Conservation (phyloP, 164 flowering plant species). For the Cinnamomum chago region DNA sequence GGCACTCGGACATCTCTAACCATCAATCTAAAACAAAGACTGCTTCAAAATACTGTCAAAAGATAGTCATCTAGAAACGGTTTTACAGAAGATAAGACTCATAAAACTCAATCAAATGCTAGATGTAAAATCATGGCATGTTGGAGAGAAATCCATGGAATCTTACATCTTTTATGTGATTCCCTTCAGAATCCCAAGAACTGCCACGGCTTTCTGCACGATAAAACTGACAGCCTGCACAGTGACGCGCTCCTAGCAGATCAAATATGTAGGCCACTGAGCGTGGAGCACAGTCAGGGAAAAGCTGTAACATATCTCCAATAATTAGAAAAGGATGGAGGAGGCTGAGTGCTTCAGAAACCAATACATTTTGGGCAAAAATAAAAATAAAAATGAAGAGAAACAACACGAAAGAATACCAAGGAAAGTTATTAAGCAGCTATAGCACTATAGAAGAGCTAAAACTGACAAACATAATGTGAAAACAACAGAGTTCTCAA, state of each 20-base stretch:
- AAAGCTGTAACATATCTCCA: slow-evolving; percentile 52
- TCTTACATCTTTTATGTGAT: slow-evolving; percentile 77
- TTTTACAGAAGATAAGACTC: too few species aligned
- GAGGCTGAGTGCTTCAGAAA: background rate
- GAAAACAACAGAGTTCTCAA: background rate
- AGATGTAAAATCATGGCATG: background rate
- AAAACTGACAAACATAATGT: background rate
- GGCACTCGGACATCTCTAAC: background rate
- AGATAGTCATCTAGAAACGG: too few species aligned
- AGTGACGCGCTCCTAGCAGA: slow-evolving; percentile 62
- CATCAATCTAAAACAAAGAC: background rate
- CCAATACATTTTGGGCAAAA: background rate
- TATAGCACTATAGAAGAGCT: background rate
- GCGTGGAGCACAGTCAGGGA: slow-evolving; percentile 84
- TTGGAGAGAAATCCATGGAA: background rate
- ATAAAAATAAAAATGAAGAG: background rate
- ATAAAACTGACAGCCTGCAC: slow-evolving; percentile 89
- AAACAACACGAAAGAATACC: background rate
- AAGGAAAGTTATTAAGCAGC: too few species aligned
- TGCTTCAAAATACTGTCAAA: too few species aligned
- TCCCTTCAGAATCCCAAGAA: slow-evolving; percentile 79
- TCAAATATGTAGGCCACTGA: slow-evolving; percentile 79
- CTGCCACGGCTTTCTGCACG: slow-evolving; percentile 88
- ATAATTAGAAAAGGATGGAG: slow-evolving; percentile 1
- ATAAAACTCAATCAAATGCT: background rate